Conservation (phyloP, 2,329 filamentous ascomycete genomes). For the Zopfia rhizophila region DNA sequence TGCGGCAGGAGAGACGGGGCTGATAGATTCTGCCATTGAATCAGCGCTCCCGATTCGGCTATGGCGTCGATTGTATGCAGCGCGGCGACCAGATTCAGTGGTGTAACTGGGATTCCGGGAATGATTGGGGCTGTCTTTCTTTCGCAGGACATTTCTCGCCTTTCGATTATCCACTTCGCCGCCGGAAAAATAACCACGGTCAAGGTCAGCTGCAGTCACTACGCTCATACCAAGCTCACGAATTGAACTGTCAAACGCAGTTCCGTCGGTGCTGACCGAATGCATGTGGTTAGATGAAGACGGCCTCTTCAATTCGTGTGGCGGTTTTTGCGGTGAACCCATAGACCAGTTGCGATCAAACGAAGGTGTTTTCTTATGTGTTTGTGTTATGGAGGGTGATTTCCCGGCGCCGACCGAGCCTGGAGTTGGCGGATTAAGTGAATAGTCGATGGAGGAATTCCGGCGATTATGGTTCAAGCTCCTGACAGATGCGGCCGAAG, state of each 20-base stretch:
- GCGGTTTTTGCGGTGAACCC: slow-evolving; percentile 50
- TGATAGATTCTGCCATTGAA: slow-evolving; percentile 70
- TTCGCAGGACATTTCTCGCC: slow-evolving; percentile 75
- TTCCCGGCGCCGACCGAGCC: slow-evolving; percentile 30
- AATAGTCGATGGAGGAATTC: slow-evolving; percentile 86
- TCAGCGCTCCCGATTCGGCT: slow-evolving; percentile 83
- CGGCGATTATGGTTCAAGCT: slow-evolving; percentile 85
- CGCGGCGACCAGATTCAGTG: slow-evolving; percentile 66
- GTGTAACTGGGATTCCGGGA: slow-evolving; percentile 81
- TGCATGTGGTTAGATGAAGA: slow-evolving; percentile 47
- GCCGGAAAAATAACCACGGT: slow-evolving; percentile 93
- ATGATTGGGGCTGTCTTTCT: slow-evolving; percentile 74
- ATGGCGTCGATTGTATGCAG: slow-evolving; percentile 72
- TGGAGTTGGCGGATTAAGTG: slow-evolving; percentile 47
- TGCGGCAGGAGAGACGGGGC: slow-evolving; percentile 64
- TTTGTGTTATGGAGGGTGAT: slow-evolving; percentile 28
- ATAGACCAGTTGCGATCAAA: slow-evolving; percentile 70
- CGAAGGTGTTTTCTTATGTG: slow-evolving; percentile 66
- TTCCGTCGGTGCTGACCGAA: slow-evolving; percentile 41
- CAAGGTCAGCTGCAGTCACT: slow-evolving; percentile 67
- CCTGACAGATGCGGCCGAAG: slow-evolving; percentile 83
- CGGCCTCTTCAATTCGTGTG: slow-evolving; percentile 39
- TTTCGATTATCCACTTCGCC: slow-evolving; percentile 81
- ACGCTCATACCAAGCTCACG: slow-evolving; percentile 43
- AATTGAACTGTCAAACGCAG: slow-evolving; percentile 29